Evolutionary conservation across 2,329 filamentous ascomycete genomes (phyloP).

Genomic region (Colletotrichum sp.): DNA sequence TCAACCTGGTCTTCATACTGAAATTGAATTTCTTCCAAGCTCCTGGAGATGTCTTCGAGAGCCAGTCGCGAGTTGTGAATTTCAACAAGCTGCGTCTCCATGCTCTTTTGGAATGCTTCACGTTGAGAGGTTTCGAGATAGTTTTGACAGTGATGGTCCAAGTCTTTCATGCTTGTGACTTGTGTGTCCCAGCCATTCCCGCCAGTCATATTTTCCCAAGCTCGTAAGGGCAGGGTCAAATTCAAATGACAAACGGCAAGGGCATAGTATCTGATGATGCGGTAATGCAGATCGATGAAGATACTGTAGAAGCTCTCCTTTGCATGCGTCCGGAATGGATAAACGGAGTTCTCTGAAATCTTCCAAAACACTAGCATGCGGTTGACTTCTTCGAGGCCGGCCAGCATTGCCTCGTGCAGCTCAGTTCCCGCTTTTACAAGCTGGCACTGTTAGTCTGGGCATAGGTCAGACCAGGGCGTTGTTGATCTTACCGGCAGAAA

Average conservation of each 20-base stretch:
- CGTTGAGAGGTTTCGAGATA: background rate
- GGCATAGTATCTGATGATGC: background rate
- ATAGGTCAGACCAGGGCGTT: too few relatives aligned
- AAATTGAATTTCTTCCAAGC: background rate
- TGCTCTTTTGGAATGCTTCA: rapidly evolving
- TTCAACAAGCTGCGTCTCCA: background rate
- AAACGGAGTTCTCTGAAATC: background rate
- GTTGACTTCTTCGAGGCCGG: background rate
- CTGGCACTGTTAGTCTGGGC: too few relatives aligned
- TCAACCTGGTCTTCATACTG: background rate
- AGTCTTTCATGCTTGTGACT: background rate
- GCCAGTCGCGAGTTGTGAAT: background rate
- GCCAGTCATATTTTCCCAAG: too few relatives aligned
- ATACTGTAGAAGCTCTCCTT: too few relatives aligned
- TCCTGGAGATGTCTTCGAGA: background rate
- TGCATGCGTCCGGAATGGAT: too few relatives aligned
- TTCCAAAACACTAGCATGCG: background rate
- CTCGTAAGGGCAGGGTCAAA: too few relatives aligned
- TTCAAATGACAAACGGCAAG: background rate
- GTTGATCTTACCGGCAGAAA: background rate
- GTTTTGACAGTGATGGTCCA: background rate
- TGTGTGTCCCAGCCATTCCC: too few relatives aligned
- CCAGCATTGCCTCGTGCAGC: background rate
- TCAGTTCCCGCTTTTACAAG: background rate
- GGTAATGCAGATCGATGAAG: background rate